These are phyloP conservation scores for Phallus indusiatus DNA, from an alignment of 768 basidiomycete species.

Conservation along the genomic window DNA sequence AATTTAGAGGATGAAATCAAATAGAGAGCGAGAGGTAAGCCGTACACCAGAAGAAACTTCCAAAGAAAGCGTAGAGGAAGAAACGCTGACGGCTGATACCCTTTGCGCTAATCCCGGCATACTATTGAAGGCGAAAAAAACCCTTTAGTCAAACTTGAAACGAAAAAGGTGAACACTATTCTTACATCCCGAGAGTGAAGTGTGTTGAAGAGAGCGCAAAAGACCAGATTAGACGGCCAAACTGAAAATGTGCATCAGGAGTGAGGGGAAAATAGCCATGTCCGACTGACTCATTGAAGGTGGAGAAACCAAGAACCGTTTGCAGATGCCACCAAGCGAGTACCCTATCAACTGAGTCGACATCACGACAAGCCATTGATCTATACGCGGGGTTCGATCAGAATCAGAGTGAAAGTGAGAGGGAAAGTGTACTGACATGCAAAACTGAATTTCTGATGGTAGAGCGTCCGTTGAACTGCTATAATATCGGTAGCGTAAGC, in stretches of 20 bases:
- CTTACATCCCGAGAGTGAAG: constrained; percentile 43
- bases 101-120: too few species aligned
- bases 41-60: constrained; percentile 33
- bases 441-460: constrained; percentile 18
- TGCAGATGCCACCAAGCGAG: constrained; percentile 19
- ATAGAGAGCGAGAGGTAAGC: constrained; percentile 24
- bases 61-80: constrained; percentile 45
- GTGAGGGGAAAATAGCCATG: not conserved
- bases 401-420: constrained; percentile 27
- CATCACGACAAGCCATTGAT: constrained; percentile 14
- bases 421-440: constrained; percentile 17
- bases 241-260: constrained; percentile 16
- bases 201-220: constrained; percentile 65
- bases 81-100: constrained; percentile 24
- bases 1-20: not conserved
- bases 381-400: constrained; percentile 9
- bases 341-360: constrained; percentile 17
- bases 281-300: constrained; percentile 12
- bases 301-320: constrained; percentile 23
- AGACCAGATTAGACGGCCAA: constrained; percentile 64
- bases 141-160: too few species aligned
- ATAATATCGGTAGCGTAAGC: constrained; percentile 18
- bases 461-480: constrained; percentile 20
- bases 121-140: too few species aligned
- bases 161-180: too few species aligned